Evolutionary conservation across 495 filamentous ascomycete genomes (phyloP), one percentile per base, ranked within the genome.

Genomic region (Aspergillus carlsbadensis): DNA sequence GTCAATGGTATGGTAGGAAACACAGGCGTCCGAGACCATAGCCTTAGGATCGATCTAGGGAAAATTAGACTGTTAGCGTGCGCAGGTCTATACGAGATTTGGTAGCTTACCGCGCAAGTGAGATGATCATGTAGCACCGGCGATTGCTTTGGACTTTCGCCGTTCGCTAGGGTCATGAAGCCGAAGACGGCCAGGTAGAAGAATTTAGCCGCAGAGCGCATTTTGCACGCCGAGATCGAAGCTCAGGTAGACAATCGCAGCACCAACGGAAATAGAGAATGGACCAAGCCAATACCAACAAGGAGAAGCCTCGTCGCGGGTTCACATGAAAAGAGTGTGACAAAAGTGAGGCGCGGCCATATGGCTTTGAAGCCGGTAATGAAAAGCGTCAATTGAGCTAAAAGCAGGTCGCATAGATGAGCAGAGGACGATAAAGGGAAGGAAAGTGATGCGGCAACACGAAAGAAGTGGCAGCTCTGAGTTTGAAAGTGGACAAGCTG

Each of bases 1-100:
- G 63, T 98, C 91, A 72, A 98, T 87, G 22, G 88, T 90, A 44
- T 86, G 86, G 69, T 96, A 98, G 37, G 93, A 94, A 41, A 90
- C 89, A 69, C 93, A 98, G 15, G 94, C 90, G 67, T 98, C 94
- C 26, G 90, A 92, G 7, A 88, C 83, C 55, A 80, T 84, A 24
- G 83, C 78, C 35, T 72, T 75, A 10, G 83, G 83, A 47, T 87
- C 82, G 61, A 87, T 78, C 85, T 88, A 29, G 26, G 65, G n/a
- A 60, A 51, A 42, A 61, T n/a, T n/a, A 31, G 42, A 31, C 20
- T 21, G 18, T 37, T 33, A 29, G 45, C 36, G 8, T 24, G 24
- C 10, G 13, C 34, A 53, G 47, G 52, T 48, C 45, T 26, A 14
- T 41, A 3, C 26, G 8, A 18, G 29, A n/a, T n/a, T n/a, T n/a